Percentiles rank a stretch among this genome's conserved stretches.
These are phyloP conservation scores for Kuraishia hungarica DNA, from an alignment of 805 yeast species.

Conservation along the genomic window DNA sequence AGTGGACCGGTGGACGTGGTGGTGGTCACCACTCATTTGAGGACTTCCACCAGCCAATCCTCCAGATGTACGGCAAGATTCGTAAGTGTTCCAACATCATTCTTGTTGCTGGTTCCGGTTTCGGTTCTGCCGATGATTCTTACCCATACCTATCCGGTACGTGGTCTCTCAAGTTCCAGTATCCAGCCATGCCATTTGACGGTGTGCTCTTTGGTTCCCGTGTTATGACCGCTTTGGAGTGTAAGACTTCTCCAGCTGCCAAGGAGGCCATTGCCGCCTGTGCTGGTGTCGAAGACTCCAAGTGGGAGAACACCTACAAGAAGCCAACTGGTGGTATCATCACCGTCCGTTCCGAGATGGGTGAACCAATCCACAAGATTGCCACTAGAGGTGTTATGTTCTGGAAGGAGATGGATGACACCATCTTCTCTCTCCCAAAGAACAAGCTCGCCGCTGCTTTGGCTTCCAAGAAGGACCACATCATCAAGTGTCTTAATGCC, in stretches of 20 bases:
- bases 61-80: conserved; percentile 92
- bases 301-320: conserved; percentile 94
- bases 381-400: conserved; percentile 96
- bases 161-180: conserved; percentile 82
- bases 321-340: conserved; percentile 95
- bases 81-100: conserved; percentile 87
- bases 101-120: conserved; percentile 95
- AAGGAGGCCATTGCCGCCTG: conserved; percentile 86
- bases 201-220: conserved; percentile 95
- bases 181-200: conserved; percentile 99
- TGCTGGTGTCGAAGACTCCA: conserved; percentile 77
- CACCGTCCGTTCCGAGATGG: conserved; percentile 98
- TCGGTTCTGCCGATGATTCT: conserved; percentile 94
- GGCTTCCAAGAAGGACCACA: conserved; percentile 75
- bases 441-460: conserved; percentile 76
- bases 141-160: conserved; percentile 96
- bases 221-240: conserved; percentile 96
- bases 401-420: conserved; percentile 96
- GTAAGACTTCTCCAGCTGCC: conserved; percentile 88
- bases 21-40: conserved; percentile 99
- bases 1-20: conserved; percentile 99
- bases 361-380: conserved; percentile 97
- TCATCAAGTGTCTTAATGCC: conserved; percentile 77
- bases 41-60: conserved; percentile 96
- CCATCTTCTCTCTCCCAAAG: conserved; percentile 87